Conservation (phyloP, 768 basidiomycete species). For the Pleurotus sapidus region DNA sequence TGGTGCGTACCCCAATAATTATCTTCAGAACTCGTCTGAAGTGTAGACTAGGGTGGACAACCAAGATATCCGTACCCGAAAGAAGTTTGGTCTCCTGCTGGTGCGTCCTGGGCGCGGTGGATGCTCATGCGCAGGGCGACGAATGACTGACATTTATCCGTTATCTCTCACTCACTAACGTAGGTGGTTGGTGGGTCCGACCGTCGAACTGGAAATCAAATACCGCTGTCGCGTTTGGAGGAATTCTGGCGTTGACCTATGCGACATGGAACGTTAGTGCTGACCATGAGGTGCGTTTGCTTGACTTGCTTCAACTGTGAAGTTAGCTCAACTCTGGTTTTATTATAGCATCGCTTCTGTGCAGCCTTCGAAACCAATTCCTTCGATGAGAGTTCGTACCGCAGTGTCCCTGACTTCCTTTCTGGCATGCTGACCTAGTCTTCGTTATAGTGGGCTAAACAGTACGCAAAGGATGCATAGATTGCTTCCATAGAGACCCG, state of each 20-base stretch:
- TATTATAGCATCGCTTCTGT: slow-evolving; percentile 48
- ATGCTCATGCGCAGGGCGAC: slow-evolving; percentile 12
- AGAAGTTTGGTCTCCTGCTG: slow-evolving; percentile 92
- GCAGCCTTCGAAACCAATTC: slow-evolving; percentile 68
- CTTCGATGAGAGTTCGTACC: slow-evolving; percentile 63
- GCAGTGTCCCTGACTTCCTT: slow-evolving; percentile 20
- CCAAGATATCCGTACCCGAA: slow-evolving; percentile 91
- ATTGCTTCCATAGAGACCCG: too few relatives aligned
- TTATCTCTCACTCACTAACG: neutral
- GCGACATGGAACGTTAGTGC: slow-evolving; percentile 71
- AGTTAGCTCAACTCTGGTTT: slow-evolving; percentile 5
- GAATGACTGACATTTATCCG: neutral
- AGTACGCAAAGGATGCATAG: slow-evolving; percentile 23
- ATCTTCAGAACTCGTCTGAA: neutral
- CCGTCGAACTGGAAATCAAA: slow-evolving; percentile 89
- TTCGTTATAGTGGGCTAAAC: slow-evolving; percentile 43
- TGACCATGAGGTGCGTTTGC: slow-evolving; percentile 65
- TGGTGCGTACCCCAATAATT: neutral
- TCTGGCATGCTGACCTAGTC: slow-evolving; percentile 1
- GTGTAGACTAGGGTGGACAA: slow-evolving; percentile 63
- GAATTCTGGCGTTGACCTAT: slow-evolving; percentile 66
- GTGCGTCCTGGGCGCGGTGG: slow-evolving; percentile 33
- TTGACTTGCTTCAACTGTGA: neutral
- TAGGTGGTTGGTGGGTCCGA: slow-evolving; percentile 95
- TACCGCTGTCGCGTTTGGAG: slow-evolving; percentile 70